Base-by-base conservation (phyloP, 2,329 filamentous ascomycete species). In the Zalaria obscura region DNA sequence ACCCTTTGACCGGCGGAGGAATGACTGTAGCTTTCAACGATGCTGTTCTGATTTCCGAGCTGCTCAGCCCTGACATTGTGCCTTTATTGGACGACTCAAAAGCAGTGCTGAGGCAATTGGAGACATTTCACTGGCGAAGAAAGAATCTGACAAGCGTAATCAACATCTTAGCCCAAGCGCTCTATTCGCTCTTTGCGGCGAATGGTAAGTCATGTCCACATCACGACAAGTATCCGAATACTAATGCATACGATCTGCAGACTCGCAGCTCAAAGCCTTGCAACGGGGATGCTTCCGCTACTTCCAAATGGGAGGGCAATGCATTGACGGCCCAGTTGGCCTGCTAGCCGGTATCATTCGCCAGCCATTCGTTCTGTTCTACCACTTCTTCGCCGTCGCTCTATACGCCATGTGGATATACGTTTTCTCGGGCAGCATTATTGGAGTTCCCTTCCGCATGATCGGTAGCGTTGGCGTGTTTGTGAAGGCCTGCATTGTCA, bases 11-110 rank as follows among this genome's bases (percentile, higher is more conserved):
- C 0, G 91, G 91, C 40, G 91, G 91, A 50, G 91, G 91, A 52
- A 98, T 98, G 91, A 96, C 89, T 0, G 91, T 96, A 2, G 91
- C 86, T 1, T 83, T 98, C 62, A 93, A 89, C 64, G 91, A 98
- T 56, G 88, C 84, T 1, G 73, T 91, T 7, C 63, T 93, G 1
- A 72, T 98, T 26, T 69, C 81, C 1, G 72, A 80, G 5, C 68
- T 95, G 25, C 74, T 98, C 2, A 69, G 75, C 32, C 87, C 86
- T 0, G 65, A 72, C 33, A 62, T 65, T 5, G 72, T 95, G 0
- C 80, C 83, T 3, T 66, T 72, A 48, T 72, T 98, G 3, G 73
- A 72, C 44, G 74, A 94, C 61, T 73, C 75, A 3, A 59, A 62
- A 2, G 70, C 74, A 33, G 77, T 98, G 4, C 64, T 79, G 41